Base-by-base conservation (phyloP, 2,329 filamentous ascomycete species). In the Colletotrichum ledebouriae region DNA sequence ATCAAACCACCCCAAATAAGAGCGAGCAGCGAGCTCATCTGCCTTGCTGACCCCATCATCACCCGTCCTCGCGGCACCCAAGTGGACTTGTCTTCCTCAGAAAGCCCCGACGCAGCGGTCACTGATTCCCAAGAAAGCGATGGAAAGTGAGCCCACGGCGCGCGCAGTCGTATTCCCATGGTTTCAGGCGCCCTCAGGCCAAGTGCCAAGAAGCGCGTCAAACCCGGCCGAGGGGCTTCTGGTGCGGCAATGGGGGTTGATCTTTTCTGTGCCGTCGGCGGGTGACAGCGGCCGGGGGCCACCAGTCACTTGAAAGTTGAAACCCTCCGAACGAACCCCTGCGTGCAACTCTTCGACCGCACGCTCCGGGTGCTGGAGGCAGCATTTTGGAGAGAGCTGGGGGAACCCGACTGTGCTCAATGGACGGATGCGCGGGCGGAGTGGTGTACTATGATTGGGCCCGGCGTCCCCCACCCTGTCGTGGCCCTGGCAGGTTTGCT, bases 201-300 rank as follows among this genome's bases (percentile, higher is more conserved):
- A 68, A 64, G 65, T 17, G 65, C 65, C 65, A 68, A 68, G 65
- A 37, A 17, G 41, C 34, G 55, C 61, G 55, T 68, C 65, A 68
- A 68, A 68, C 65, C 56, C 53, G 39, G 33, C n/a, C 59, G 60
- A 67, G 53, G 52, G 64, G 33, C 34, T 20, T 44, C 37, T 67
- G 52, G 52, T 52, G 64, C 44, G 59, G 64, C 63, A 63, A 13
- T 41, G 37, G 25, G 22, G 53, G 22, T 50, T 29, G 42, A 49
- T n/a, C 37, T 39, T 15, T 11, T 39, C 37, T 39, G 37, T 9
- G 11, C 37, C 37, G 15, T 39, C 37, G 37, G 37, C 42, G 29
- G 33, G 58, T 66, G 49, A 56, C 63, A 62, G 63, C 63, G 34
- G 58, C 47, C 59, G 59, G 46, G 64, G 52, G n/a, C 37, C 46